Evolutionary conservation across 2,329 filamentous ascomycete genomes (phyloP), one percentile per base, ranked within the genome.

Genomic region (Malbranchea cinnamomea): DNA sequence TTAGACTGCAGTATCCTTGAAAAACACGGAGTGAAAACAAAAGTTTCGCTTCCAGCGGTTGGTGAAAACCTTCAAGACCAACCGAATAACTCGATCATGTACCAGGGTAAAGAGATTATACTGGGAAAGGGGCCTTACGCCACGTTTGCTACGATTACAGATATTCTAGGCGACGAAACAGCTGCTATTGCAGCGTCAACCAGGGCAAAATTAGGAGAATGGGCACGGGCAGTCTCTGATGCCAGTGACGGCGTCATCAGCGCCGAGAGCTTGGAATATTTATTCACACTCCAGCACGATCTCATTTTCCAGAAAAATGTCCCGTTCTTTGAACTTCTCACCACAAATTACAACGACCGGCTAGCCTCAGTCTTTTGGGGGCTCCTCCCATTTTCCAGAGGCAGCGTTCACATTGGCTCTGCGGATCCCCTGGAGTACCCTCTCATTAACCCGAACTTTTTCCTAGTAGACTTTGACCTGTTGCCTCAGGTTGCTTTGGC

Each of bases 51-150:
- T n/a, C n/a, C n/a, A n/a, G n/a, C n/a, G n/a, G 61, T 68, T 4
- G 65, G 65, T 6, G 58, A 59, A 28, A 66, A 67, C 35, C 53
- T 67, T 26, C 65, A 68, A 38, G 63, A 68, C 26, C 62, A 64
- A 32, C 62, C 54, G 49, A 61, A 47, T 32, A 44, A 57, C 29
- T 42, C 33, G 29, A 31, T 31, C n/a, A n/a, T n/a, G n/a, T 25
- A 25, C 15, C 23, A 25, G 2, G 15, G 15, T 25, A 6, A 12
- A 12, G 11, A 25, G 7, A 1, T 11, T 7, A 25, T 25, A 25
- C 12, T 8, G 8, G 23, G 23, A 8, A 25, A 12, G 7, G 23
- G 8, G 8, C 23, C 23, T 7, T 25, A 25, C 23, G 23, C 15
- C 6, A 14, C 23, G 3, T 25, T 12, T 12, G 23, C 7, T 12